A percentile compares a stretch with the other conserved stretches of the same genome.
Evolutionary conservation across 148 eudicot species (phyloP).

Genomic region (Salicornia ramosissima): DNA sequence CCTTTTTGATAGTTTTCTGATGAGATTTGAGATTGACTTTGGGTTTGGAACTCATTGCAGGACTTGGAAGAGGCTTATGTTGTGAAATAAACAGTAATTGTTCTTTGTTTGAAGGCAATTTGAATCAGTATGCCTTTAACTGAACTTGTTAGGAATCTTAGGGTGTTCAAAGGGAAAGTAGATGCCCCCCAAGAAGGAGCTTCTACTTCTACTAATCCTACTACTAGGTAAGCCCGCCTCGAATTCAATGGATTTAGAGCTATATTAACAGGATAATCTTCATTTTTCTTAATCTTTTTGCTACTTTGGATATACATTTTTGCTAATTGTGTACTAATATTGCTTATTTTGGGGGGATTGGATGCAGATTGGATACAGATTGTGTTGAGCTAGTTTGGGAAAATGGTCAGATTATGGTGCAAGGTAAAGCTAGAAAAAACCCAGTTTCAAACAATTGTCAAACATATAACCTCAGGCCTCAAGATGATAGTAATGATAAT

Average conservation of each 20-base stretch:
- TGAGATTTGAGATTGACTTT: conserved; percentile 10
- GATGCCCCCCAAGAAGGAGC: conserved; percentile 49
- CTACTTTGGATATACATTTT: not conserved
- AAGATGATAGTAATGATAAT: conserved; percentile 33
- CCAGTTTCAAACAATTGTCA: conserved; percentile 36
- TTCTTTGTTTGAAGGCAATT: conserved; percentile 22
- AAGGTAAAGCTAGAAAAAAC: conserved; percentile 36
- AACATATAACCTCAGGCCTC: conserved; percentile 29
- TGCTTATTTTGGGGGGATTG: conserved; percentile 17
- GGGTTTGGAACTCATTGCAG: conserved; percentile 21
- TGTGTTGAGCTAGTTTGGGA: conserved; percentile 77
- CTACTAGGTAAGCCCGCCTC: conserved; percentile 56
- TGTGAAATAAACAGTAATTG: conserved; percentile 11
- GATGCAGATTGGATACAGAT: conserved; percentile 53
- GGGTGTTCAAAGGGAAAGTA: conserved; percentile 46
- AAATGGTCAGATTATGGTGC: conserved; percentile 71
- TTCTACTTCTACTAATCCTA: conserved; percentile 36
- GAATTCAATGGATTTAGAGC: conserved; percentile 4
- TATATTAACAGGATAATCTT: not conserved
- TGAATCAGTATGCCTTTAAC: conserved; percentile 68
- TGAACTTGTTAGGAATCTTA: conserved; percentile 54
- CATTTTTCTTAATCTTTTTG: conserved; percentile 6
- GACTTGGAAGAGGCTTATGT: conserved; percentile 17
- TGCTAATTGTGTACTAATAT: conserved; percentile 19
- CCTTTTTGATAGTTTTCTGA: not conserved